Percentiles rank a stretch among this genome's conserved stretches.
Evolutionary conservation across 768 basidiomycete species (phyloP).

Genomic region (Lactarius pseudohatsudake): DNA sequence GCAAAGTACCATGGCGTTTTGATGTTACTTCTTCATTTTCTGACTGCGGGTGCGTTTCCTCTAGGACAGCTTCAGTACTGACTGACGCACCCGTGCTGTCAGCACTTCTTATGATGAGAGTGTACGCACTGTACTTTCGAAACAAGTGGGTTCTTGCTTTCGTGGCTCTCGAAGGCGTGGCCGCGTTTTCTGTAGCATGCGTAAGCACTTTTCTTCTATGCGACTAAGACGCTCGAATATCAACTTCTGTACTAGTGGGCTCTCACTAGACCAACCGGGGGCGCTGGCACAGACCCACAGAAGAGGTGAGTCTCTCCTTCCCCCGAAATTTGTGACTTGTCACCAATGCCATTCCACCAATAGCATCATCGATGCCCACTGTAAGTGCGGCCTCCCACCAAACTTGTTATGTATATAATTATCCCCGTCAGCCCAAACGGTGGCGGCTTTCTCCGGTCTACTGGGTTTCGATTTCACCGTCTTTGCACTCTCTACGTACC

Average conservation of each 20-base stretch:
- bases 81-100: not conserved
- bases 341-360: not conserved
- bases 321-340: not conserved
- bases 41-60: conserved; percentile 8
- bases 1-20: conserved; percentile 5
- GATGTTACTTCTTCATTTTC: not conserved
- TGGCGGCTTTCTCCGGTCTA: conserved; percentile 24
- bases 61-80: too few species aligned
- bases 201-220: conserved; percentile 5
- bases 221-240: not conserved
- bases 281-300: not conserved
- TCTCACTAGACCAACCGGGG: not conserved
- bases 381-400: not conserved
- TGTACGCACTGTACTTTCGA: conserved; percentile 33
- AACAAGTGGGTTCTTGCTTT: conserved; percentile 28
- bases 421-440: conserved; percentile 23
- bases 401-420: not conserved
- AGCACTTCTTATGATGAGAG: conserved; percentile 32
- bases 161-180: conserved; percentile 15
- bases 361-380: not conserved
- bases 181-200: not conserved
- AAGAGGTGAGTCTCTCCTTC: not conserved
- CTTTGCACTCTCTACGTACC: conserved; percentile 27
- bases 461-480: conserved; percentile 29
- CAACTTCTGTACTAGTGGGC: conserved; percentile 7